Evolutionary conservation across 108 stramenopile genomes (phyloP), one percentile per base, ranked within the genome.

Genomic region (Stephanodiscus minutulus): DNA sequence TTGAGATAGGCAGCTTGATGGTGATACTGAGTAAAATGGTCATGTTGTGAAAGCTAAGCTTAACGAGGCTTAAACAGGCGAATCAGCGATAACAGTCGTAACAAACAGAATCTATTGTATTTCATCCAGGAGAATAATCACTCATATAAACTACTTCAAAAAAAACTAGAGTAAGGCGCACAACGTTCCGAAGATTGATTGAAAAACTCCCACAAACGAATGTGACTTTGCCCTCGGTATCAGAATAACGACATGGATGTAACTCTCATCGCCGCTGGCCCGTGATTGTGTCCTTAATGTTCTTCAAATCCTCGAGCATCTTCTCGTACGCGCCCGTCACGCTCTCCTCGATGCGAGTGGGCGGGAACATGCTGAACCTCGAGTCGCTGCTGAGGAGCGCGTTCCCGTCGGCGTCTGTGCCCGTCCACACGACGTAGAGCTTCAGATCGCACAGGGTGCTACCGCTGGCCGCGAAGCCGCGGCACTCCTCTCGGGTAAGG

Each of bases 371-470:
- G 25, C 91, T 92, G 56, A 91, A 90, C 64, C 96, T 86, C 29
- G 84, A 82, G 59, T 86, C 85, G 47, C 83, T 89, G 47, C 90
- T 91, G 33, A 68, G 69, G 61, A 96, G 92, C 49, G 83, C 83
- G 31, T 74, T 79, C 20, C 94, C 92, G 29, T 87, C 63, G 17
- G 75, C 61, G 60, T 92, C 96, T n/a, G 94, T 91, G 20, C 96
- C 96, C 8, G 94, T 93, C 96, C 96, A 96, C 9, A 93, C 94
- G 37, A 95, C 91, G 66, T 94, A 89, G 15, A 96, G 62, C 36
- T 77, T 81, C 64, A 96, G 71, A 81, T 96, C 93, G 71, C 96
- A 96, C 12, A 37, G 53, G 41, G 81, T 61, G 25, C 35, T 73
- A 3, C 70, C 74, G 1, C 64, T 59, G 7, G 48, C 52, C 13